phyloP scores from a whole-genome alignment of 1,284 basidiomycete genomes.

The Stereum hirsutum region DNA sequence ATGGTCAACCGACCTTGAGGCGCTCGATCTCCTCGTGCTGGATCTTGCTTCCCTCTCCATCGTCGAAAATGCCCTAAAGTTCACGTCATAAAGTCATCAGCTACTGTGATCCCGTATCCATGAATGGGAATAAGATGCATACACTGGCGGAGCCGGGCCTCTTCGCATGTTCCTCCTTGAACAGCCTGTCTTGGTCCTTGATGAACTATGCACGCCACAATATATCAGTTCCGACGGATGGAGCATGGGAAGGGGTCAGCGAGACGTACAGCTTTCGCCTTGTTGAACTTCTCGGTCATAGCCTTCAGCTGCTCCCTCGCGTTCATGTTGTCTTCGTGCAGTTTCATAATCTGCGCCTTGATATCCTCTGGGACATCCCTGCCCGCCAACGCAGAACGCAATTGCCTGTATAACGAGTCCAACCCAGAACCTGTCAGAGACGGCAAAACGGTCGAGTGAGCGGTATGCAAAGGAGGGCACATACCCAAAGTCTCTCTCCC shows the following conservation, averaged over 20 bases:
- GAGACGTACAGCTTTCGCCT: constrained; percentile 62
- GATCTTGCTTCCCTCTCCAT: constrained; percentile 57
- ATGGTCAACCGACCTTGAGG: constrained; percentile 38
- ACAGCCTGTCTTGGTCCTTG: constrained; percentile 84
- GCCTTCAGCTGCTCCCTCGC: constrained; percentile 69
- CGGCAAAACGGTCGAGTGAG: not conserved
- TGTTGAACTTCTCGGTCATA: constrained; percentile 69
- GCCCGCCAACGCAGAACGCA: constrained; percentile 64
- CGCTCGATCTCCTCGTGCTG: constrained; percentile 61
- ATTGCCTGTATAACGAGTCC: constrained; percentile 37
- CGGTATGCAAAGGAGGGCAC: constrained; percentile 13
- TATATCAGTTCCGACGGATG: not conserved
- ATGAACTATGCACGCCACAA: constrained; percentile 56
- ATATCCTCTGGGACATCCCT: constrained; percentile 76
- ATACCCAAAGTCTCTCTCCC: constrained; percentile 74
- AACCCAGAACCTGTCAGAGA: constrained; percentile 6
- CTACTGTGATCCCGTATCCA: not conserved
- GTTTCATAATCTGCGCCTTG: constrained; percentile 62
- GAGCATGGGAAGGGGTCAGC: not conserved
- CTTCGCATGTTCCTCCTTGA: constrained; percentile 67
- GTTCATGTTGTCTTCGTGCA: constrained; percentile 72
- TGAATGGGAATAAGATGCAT: constrained; percentile 16
- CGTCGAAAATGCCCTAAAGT: constrained; percentile 58
- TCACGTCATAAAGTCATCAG: constrained; percentile 2
- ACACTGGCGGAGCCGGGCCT: constrained; percentile 23